These are phyloP conservation scores for Claviceps quebecensis DNA, from an alignment of 2,329 filamentous ascomycete genomes.

Conservation along the genomic window DNA sequence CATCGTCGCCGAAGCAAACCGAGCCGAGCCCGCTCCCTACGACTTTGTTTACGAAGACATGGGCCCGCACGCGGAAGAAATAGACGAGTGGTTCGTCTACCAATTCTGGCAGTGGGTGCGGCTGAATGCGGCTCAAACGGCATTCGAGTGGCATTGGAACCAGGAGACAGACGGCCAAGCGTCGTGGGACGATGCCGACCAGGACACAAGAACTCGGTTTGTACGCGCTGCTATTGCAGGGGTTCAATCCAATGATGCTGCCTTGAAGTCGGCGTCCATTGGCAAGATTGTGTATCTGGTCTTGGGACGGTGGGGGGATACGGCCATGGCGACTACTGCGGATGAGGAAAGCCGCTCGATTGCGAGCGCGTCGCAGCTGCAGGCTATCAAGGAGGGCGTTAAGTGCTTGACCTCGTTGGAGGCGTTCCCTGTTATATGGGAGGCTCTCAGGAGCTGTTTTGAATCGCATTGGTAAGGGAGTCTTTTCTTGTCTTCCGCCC, in stretches of 20 bases:
- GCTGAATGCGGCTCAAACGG: slow-evolving; percentile 58
- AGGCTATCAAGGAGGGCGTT: slow-evolving; percentile 42
- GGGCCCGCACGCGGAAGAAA: slow-evolving; percentile 66
- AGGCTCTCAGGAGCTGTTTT: slow-evolving; percentile 33
- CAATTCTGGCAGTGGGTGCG: slow-evolving; percentile 73
- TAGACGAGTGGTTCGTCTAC: slow-evolving; percentile 97
- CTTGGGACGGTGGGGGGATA: slow-evolving; percentile 57
- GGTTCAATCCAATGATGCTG: slow-evolving; percentile 30
- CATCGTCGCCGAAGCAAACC: slow-evolving; percentile 61
- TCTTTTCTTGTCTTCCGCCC: background rate
- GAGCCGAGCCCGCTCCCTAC: slow-evolving; percentile 58
- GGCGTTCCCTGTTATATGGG: slow-evolving; percentile 37
- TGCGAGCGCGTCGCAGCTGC: slow-evolving; percentile 42
- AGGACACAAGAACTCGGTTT: slow-evolving; percentile 42
- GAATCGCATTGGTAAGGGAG: slow-evolving; percentile 35
- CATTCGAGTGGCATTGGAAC: slow-evolving; percentile 66
- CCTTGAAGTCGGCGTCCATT: slow-evolving; percentile 37
- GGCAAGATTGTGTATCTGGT: slow-evolving; percentile 47
- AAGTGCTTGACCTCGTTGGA: slow-evolving; percentile 35
- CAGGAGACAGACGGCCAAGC: slow-evolving; percentile 25
- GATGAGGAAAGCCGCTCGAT: slow-evolving; percentile 31
- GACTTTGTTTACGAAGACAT: slow-evolving; percentile 71
- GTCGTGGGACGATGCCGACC: slow-evolving; percentile 53
- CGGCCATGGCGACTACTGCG: slow-evolving; percentile 36
- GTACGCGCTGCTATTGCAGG: slow-evolving; percentile 36